These are phyloP conservation scores for Heliamphora exappendiculata DNA, from an alignment of 148 eudicot species.

Conservation along the genomic window DNA sequence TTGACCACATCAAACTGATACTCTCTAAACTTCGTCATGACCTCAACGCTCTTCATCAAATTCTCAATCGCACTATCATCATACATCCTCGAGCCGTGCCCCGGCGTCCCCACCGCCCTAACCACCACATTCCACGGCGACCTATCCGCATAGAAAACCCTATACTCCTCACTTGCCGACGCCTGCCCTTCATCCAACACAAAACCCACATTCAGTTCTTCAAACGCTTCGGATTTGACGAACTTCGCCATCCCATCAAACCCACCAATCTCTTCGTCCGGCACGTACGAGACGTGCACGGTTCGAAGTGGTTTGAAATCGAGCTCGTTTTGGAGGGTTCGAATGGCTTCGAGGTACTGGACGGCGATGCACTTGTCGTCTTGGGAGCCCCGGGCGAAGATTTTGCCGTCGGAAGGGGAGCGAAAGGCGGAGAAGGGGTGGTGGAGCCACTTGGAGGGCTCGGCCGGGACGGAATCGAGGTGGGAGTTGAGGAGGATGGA, in stretches of 20 bases:
- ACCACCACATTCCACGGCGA: conserved; percentile 73
- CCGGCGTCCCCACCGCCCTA: conserved; percentile 57
- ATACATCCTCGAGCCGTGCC: conserved; percentile 76
- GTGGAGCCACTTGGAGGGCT: conserved; percentile 61
- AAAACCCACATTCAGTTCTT: conserved; percentile 60
- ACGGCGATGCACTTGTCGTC: conserved; percentile 81
- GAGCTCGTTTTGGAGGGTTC: conserved; percentile 22
- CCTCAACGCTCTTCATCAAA: conserved; percentile 74
- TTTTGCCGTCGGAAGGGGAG: conserved; percentile 48
- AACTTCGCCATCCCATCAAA: conserved; percentile 57
- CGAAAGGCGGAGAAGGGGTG: conserved; percentile 55
- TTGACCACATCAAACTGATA: conserved; percentile 64
- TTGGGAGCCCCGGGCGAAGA: conserved; percentile 79
- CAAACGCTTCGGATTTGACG: conserved; percentile 43
- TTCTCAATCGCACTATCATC: conserved; percentile 77
- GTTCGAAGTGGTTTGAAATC: conserved; percentile 38
- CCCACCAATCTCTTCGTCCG: conserved; percentile 88
- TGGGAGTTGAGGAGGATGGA: conserved; percentile 86
- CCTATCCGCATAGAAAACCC: conserved; percentile 81
- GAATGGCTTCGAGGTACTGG: conserved; percentile 75
- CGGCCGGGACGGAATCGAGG: conserved; percentile 90
- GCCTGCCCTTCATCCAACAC: conserved; percentile 88
- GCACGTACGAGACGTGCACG: conserved; percentile 56
- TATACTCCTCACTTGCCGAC: conserved; percentile 47
- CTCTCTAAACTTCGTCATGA: conserved; percentile 59